These are phyloP conservation scores for Berberis vulgaris DNA, from an alignment of 164 flowering plant species.

Conservation along the genomic window DNA sequence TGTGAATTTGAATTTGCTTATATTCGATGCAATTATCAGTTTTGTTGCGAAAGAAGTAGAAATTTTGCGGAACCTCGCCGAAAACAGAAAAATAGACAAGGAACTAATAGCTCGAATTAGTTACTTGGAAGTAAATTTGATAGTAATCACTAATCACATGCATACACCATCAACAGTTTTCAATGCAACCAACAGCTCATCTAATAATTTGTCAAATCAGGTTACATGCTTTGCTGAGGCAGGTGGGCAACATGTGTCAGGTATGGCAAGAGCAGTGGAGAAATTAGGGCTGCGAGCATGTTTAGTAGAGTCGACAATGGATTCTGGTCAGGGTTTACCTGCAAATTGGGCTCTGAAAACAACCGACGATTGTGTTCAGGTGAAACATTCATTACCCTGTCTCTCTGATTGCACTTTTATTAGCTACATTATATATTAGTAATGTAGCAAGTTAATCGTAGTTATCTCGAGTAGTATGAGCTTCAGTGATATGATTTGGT, in stretches of 20 bases:
- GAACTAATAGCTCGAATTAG: no score
- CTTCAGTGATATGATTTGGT: not conserved
- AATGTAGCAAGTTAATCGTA: not conserved
- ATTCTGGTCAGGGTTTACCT: slow-evolving; percentile 75
- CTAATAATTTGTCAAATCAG: slow-evolving; percentile 22
- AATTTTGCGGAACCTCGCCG: no score
- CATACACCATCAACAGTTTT: no score
- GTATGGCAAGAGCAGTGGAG: slow-evolving; percentile 84
- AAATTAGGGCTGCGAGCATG: slow-evolving; percentile 77
- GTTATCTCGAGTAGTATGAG: not conserved
- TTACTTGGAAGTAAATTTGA: no score
- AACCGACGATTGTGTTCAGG: slow-evolving; percentile 78
- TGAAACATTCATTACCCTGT: slow-evolving; percentile 6
- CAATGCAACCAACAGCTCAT: no score
- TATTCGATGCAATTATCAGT: no score
- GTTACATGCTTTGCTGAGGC: slow-evolving; percentile 98
- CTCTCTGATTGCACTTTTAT: not conserved
- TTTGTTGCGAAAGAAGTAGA: no score
- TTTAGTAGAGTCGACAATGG: slow-evolving; percentile 72
- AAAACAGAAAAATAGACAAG: no score
- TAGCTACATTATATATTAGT: not conserved
- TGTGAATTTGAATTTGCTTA: no score
- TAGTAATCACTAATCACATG: no score
- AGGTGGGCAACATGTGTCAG: slow-evolving; percentile 89
- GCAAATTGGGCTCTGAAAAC: slow-evolving; percentile 48